Evolutionary conservation across 306 rosid genomes (phyloP), one percentile per base, ranked within the genome.

Genomic region (Quercus gilva): DNA sequence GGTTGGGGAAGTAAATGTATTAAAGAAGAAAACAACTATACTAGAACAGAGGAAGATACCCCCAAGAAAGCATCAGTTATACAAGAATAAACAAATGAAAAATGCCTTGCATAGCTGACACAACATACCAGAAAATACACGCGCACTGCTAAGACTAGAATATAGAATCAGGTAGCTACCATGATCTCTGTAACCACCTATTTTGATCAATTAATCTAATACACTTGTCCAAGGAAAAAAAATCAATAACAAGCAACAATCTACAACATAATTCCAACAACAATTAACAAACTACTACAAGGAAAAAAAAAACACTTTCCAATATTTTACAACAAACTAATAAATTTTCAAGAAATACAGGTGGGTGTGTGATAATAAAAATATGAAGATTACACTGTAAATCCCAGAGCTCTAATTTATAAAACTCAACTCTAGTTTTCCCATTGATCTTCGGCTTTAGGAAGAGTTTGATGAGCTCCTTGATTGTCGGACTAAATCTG

Each of bases 381-480:
- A 5, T 14, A 14, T 15, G 2, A 56, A 67, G 29, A 63, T 26
- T 91, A 96, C 99, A 93, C 13, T 98, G 97, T 79, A 96, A 79
- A 55, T 96, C 99, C 97, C 99, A 93, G 2, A 98, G 99, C 85
- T 96, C 98, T 86, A 85, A 83, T 83, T 88, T 93, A 83, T 94
- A 96, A 74, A 96, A 92, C 85, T 89, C 98, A 59, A 96, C 78
- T 52, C 90, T 98, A 31, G 89, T 82, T 21, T 86, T 73, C 0
- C 97, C 96, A 67, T 85, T 90, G 88, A 91, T 91, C 88, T 96
- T 96, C 49, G 0, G 2, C 9, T 35, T 35, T 1, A 35, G 43
- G 9, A 35, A 35, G 9, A 35, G 43, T 6, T 35, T 0, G 9
- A 35, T 35, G 43, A 6, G 43, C 43, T 35, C 43, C 43, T 6